Base-by-base conservation (phyloP, 345 rosid genomes). In the Cardamine resedifolia region DNA sequence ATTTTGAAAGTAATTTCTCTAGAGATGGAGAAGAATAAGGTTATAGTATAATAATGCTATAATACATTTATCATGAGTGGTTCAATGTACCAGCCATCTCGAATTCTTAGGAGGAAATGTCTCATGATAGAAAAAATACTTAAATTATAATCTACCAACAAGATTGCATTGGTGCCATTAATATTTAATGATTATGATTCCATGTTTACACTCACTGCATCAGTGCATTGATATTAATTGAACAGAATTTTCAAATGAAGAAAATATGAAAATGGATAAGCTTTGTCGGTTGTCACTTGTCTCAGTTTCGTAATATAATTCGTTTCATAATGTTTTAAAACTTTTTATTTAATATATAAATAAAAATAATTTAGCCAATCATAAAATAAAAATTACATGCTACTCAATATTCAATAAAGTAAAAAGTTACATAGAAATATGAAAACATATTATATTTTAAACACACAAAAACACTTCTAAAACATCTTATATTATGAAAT, bases 11-110 rank as follows among this genome's bases (percentile, higher is more conserved):
- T 45, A 31, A 19, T 1, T 11, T 6, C 6, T 14, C 6, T 48
- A 31, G 5, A 31, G 14, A 33, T 34, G 21, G 5, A 52, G 26
- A 52, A 30, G 28, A 26, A 27, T 8, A 47, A 33, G 10, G 20
- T 21, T n/a, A 21, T n/a, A n/a, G n/a, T 34, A 5, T 23, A 16
- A 55, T 14, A 68, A 49, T 45, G 34, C 15, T 60, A 33, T 47
- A 7, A 24, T 6, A 10, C 24, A 23, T 38, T 71, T 6, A n/a
- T n/a, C 20, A 36, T 12, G 23, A n/a, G 27, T 74, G 60, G 67
- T 74, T 66, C 78, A 66, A 27, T 66, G 72, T 10, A 74, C 61
- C 61, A 58, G 28, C 45, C 66, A 38, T 36, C 44, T 57, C 72
- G 15, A 74, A 58, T 48, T 26, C 60, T 45, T 47, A 65, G 18